Base-by-base conservation (phyloP, 768 basidiomycete genomes). In the Lactifluus rugatus region DNA sequence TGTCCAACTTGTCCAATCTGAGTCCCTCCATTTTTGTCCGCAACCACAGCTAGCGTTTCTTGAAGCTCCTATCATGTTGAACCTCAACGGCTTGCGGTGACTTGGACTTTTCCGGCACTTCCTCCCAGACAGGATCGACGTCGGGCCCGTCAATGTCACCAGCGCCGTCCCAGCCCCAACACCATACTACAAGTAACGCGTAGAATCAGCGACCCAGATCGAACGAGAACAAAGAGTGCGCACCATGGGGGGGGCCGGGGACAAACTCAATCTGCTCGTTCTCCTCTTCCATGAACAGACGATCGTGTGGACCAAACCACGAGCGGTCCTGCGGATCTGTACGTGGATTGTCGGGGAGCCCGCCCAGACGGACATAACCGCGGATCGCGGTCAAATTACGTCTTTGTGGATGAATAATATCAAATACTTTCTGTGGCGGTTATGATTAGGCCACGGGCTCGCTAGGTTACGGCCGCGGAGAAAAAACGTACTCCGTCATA, bases 161-260 rank as follows among this genome's bases (percentile, higher is more conserved):
- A 3, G 95, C 95, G 14, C 95, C 95, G 66, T 99, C 95, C 95
- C 95, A 99, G 19, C 95, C 95, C 95, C 95, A 97, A 69, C 95
- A 98, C 95, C 95, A 97, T 13, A 98, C 95, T 96, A 48, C 10
- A 46, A 34, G 28, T 5, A 39, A 19, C 19, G 39, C 52, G 13
- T 36, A 36, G 39, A 10, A 42, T 57, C 48, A 62, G 48, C n/a
- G n/a, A 17, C 11, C 0, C 7, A 13, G 7, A 16, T n/a, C n/a
- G n/a, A 17, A 11, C 11, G n/a, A 5, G 21, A 19, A 16, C 13
- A 8, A 28, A 19, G 23, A 39, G 34, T 34, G 80, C 89, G 56
- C 53, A 97, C 94, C 95, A 64, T 91, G 79, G 57, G 85, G 81
- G 16, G 95, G 95, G 17, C 94, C 93, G 2, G 85, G 76, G 19